phyloP scores from a whole-genome alignment of 2,329 filamentous ascomycete species.

The Xylogone sp. region DNA sequence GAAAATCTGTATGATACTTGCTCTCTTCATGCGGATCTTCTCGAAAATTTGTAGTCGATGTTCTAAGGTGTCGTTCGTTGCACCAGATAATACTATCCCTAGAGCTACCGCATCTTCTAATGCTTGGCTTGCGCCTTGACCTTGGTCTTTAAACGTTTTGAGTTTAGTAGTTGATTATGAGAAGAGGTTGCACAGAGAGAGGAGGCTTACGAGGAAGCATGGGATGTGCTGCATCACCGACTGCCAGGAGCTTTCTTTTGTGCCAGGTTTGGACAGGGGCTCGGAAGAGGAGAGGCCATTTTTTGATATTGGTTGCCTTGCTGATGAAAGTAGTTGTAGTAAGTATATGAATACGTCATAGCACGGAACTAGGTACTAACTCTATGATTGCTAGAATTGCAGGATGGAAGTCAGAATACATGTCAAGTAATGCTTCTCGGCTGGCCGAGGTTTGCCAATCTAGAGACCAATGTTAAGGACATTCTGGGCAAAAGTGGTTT shows the following conservation, averaged over 20 bases:
- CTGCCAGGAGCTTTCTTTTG: slow-evolving; percentile 11
- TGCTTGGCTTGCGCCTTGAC: slow-evolving; percentile 29
- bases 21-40: slow-evolving; percentile 25
- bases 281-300: slow-evolving; percentile 25
- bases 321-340: slow-evolving; percentile 4
- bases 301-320: slow-evolving; percentile 27
- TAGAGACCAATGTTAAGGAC: slow-evolving; percentile 8
- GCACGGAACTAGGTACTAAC: slow-evolving; percentile 3
- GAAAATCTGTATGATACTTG: slow-evolving; percentile 35
- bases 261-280: slow-evolving; percentile 21
- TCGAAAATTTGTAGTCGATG: slow-evolving; percentile 27
- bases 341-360: too few relatives aligned
- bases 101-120: slow-evolving; percentile 30
- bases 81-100: slow-evolving; percentile 25
- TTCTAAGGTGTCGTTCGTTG: slow-evolving; percentile 12
- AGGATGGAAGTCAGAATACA: slow-evolving; percentile 11
- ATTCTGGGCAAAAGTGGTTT: not conserved
- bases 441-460: slow-evolving; percentile 15
- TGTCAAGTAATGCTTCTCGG: slow-evolving; percentile 10
- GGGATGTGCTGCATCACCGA: slow-evolving; percentile 20
- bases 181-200: not conserved
- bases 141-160: slow-evolving; percentile 16
- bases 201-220: slow-evolving; percentile 21
- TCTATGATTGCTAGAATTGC: slow-evolving; percentile 9
- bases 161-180: slow-evolving; percentile 1